Evolutionary conservation across 495 filamentous ascomycete species (phyloP).

Genomic region (Zalerion maritima): DNA sequence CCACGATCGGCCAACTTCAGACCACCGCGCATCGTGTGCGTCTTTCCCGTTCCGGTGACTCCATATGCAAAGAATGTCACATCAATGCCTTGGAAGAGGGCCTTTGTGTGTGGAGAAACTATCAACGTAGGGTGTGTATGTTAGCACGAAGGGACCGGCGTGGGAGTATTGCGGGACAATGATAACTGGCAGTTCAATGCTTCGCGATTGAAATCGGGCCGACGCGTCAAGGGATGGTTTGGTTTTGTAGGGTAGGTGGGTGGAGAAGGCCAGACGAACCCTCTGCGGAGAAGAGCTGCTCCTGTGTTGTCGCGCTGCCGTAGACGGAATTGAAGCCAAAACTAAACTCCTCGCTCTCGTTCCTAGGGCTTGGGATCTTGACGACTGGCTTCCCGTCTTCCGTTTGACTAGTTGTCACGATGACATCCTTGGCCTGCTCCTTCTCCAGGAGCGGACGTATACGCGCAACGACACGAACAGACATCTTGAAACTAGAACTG

Average conservation of each 20-base stretch:
- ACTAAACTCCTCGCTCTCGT: conserved; percentile 75
- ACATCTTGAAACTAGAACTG: conserved; percentile 26
- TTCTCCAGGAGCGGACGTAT: conserved; percentile 74
- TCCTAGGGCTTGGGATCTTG: conserved; percentile 89
- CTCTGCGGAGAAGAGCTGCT: conserved; percentile 77
- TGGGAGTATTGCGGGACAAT: no score
- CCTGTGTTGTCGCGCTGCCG: conserved; percentile 61
- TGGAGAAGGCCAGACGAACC: conserved; percentile 34
- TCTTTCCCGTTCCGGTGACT: conserved; percentile 91
- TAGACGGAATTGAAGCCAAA: conserved; percentile 96
- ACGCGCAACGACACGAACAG: conserved; percentile 75
- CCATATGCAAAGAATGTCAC: conserved; percentile 94
- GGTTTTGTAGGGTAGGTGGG: conserved; percentile 1
- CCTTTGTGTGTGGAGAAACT: conserved; percentile 56
- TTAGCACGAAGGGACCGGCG: conserved; percentile 6
- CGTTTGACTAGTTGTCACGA: conserved; percentile 49
- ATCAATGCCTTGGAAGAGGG: conserved; percentile 87
- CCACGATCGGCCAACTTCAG: conserved; percentile 79
- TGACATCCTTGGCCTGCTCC: conserved; percentile 71
- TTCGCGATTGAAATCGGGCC: conserved; percentile 1
- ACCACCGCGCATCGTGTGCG: conserved; percentile 94
- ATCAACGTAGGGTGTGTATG: not conserved
- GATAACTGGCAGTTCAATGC: not conserved
- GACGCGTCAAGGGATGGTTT: not conserved
- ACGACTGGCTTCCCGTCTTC: conserved; percentile 50